These are phyloP conservation scores for Pythium phragmiticola DNA, from an alignment of 352 stramenopile species.

Conservation along the genomic window DNA sequence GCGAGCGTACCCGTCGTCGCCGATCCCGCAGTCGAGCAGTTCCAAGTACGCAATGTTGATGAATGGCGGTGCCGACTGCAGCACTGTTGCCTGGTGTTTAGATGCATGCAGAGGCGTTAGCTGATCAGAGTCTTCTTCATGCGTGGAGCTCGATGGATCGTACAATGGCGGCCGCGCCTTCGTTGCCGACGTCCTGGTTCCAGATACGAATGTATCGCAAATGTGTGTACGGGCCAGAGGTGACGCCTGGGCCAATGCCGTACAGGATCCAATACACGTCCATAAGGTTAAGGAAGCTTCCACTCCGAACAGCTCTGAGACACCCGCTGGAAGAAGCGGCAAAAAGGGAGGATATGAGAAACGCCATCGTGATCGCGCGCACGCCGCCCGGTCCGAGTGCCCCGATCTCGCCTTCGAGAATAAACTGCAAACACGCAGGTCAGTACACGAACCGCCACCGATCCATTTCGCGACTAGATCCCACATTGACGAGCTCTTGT, in stretches of 20 bases:
- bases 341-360: slow-evolving; percentile 72
- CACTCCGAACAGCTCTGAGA: neutral
- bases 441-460: neutral
- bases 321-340: neutral
- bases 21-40: slow-evolving; percentile 76
- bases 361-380: slow-evolving; percentile 62
- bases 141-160: slow-evolving; percentile 2
- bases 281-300: slow-evolving; percentile 46
- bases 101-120: neutral
- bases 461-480: neutral
- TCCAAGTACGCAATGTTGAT: slow-evolving; percentile 80
- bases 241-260: slow-evolving; percentile 64
- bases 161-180: slow-evolving; percentile 71
- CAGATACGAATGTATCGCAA: slow-evolving; percentile 79
- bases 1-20: slow-evolving; percentile 37
- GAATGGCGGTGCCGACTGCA: slow-evolving; percentile 39
- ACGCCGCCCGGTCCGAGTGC: slow-evolving; percentile 59
- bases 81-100: slow-evolving; percentile 36
- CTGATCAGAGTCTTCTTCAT: neutral
- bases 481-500: slow-evolving; percentile 66
- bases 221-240: slow-evolving; percentile 57
- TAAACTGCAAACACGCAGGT: slow-evolving; percentile 41
- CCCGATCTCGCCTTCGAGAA: slow-evolving; percentile 71
- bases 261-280: slow-evolving; percentile 26
- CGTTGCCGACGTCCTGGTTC: slow-evolving; percentile 77